Conservation (phyloP, 2,329 filamentous ascomycete species). For the Neurospora sp. region DNA sequence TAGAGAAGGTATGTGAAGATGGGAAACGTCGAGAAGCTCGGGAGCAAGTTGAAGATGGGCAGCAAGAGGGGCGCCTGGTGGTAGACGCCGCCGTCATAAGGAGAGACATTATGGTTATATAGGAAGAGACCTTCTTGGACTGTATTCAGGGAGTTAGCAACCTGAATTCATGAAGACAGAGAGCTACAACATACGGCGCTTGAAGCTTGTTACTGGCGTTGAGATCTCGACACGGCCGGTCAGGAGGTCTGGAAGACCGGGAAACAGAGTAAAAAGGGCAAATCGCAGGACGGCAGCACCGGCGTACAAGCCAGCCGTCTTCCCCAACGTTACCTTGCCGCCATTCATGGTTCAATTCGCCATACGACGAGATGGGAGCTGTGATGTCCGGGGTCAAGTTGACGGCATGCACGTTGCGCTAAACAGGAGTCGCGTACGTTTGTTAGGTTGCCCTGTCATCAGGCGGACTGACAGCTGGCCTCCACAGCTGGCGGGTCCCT, state of each 20-base stretch:
- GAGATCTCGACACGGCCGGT: constrained; percentile 92
- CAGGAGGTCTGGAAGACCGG: constrained; percentile 72
- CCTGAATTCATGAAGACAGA: background rate
- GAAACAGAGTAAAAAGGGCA: constrained; percentile 70
- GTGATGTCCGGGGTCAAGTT: constrained; percentile 3
- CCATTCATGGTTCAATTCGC: constrained; percentile 23
- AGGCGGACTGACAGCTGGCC: background rate
- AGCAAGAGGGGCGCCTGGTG: constrained; percentile 81
- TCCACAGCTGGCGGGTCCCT: background rate
- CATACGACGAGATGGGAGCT: constrained; percentile 13
- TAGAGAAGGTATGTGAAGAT: constrained; percentile 74
- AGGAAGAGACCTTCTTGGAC: constrained; percentile 95
- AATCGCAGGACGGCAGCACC: constrained; percentile 72
- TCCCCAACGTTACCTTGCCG: constrained; percentile 28
- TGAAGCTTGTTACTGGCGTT: constrained; percentile 95
- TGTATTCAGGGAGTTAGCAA: constrained; percentile 26
- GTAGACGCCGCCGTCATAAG: constrained; percentile 86
- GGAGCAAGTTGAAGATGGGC: constrained; percentile 82
- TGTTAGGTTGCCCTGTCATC: background rate
- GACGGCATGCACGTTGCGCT: background rate
- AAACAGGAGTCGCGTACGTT: background rate
- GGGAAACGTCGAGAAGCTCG: constrained; percentile 55
- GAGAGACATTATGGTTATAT: constrained; percentile 91
- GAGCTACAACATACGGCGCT: constrained; percentile 59
- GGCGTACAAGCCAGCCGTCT: constrained; percentile 59